These are phyloP conservation scores for Claviceps humidiphila DNA, from an alignment of 2,329 filamentous ascomycete species.

Conservation along the genomic window DNA sequence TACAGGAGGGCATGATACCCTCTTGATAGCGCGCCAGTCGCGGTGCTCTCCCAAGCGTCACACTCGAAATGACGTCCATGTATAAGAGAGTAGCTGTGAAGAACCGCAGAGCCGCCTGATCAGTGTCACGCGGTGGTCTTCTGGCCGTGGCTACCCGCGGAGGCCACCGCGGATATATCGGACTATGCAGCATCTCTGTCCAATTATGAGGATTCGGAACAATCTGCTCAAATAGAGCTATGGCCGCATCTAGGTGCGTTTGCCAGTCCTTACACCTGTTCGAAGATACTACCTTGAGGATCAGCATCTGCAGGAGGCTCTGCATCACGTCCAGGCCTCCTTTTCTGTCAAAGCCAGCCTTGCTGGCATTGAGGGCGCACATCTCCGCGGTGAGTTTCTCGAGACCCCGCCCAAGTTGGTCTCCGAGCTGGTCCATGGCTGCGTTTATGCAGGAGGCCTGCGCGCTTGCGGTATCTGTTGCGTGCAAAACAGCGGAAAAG, in stretches of 20 bases:
- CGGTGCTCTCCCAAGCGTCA: slow-evolving; percentile 29
- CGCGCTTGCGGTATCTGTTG: slow-evolving; percentile 18
- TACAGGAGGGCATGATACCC: slow-evolving; percentile 22
- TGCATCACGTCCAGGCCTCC: slow-evolving; percentile 31
- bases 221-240: slow-evolving; percentile 35
- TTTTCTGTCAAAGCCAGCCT: slow-evolving; percentile 16
- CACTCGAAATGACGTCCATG: slow-evolving; percentile 36
- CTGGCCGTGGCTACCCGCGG: slow-evolving; percentile 21
- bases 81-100: slow-evolving; percentile 33
- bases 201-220: slow-evolving; percentile 24
- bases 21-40: slow-evolving; percentile 28
- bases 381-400: slow-evolving; percentile 30
- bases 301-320: slow-evolving; percentile 38
- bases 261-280: slow-evolving; percentile 33
- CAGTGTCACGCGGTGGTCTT: slow-evolving; percentile 27
- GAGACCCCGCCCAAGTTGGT: slow-evolving; percentile 31
- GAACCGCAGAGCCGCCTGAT: slow-evolving; percentile 34
- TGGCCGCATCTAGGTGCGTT: slow-evolving; percentile 35
- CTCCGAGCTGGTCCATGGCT: slow-evolving; percentile 27
- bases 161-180: slow-evolving; percentile 13
- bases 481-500: slow-evolving; percentile 37
- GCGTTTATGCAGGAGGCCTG: slow-evolving; percentile 22
- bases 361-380: slow-evolving; percentile 19
- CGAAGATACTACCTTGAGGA: slow-evolving; percentile 34
- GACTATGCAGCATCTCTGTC: slow-evolving; percentile 20